Conservation (phyloP, 1,284 basidiomycete genomes). For the Gymnopus androsaceus region DNA sequence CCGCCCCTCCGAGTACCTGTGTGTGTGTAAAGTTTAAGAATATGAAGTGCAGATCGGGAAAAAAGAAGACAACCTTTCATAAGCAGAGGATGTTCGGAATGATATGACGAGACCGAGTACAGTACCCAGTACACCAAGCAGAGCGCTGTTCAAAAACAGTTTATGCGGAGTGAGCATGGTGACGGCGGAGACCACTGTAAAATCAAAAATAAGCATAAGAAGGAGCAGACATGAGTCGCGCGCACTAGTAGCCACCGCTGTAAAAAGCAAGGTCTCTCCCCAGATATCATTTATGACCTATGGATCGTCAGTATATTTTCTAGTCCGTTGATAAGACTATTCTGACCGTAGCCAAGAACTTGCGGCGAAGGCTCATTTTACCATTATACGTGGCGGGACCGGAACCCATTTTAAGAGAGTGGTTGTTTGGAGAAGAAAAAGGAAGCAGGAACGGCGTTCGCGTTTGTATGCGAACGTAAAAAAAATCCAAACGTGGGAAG, state of each 20-base stretch:
- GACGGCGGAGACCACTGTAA: slow-evolving; percentile 54
- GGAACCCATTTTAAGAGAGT: slow-evolving; percentile 39
- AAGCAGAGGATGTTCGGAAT: slow-evolving; percentile 65
- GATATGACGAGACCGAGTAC: slow-evolving; percentile 72
- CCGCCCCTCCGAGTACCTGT: slow-evolving; percentile 60
- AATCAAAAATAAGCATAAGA: neutral
- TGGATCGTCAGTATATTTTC: too few relatives aligned
- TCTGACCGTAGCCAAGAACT: slow-evolving; percentile 64
- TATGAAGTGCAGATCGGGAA: slow-evolving; percentile 15
- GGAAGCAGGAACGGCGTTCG: too few relatives aligned
- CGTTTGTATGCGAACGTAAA: too few relatives aligned
- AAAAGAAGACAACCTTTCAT: slow-evolving; percentile 67
- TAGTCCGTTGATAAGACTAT: too few relatives aligned
- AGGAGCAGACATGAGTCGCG: neutral
- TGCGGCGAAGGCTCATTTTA: slow-evolving; percentile 45
- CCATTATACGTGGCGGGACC: slow-evolving; percentile 46
- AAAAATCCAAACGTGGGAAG: too few relatives aligned
- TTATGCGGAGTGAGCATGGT: slow-evolving; percentile 44
- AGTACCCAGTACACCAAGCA: slow-evolving; percentile 66
- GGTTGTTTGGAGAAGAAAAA: neutral
- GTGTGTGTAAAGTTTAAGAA: too few relatives aligned
- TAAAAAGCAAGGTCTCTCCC: slow-evolving; percentile 61
- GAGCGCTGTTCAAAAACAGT: slow-evolving; percentile 44
- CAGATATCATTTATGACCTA: slow-evolving; percentile 61
- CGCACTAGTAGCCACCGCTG: slow-evolving; percentile 55